Percentiles rank a stretch among this genome's conserved stretches.
Evolutionary conservation across 306 rosid species (phyloP).

Genomic region (Macrotyloma uniflorum): DNA sequence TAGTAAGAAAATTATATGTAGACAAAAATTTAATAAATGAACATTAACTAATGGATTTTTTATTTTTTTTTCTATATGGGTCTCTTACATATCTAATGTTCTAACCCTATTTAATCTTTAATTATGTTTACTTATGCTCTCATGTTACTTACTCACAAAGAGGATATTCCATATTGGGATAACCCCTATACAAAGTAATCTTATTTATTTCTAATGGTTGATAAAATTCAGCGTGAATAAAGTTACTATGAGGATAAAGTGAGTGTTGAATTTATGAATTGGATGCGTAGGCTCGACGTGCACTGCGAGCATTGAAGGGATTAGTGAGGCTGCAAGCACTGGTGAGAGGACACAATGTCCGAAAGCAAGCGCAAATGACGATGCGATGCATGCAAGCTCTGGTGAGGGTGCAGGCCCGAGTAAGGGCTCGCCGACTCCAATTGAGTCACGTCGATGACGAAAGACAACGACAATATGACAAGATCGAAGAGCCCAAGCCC

Average conservation of each 20-base stretch:
- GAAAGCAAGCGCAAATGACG: slow-evolving; percentile 97
- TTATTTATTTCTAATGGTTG: too few species aligned
- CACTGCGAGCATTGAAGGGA: slow-evolving; percentile 86
- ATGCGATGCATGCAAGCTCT: slow-evolving; percentile 98
- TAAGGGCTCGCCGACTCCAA: slow-evolving; percentile 74
- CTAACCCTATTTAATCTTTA: too few species aligned
- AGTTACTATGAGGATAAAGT: not conserved
- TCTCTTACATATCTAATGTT: too few species aligned
- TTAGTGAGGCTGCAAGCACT: slow-evolving; percentile 88
- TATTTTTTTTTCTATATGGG: too few species aligned
- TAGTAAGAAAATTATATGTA: too few species aligned
- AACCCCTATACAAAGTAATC: too few species aligned
- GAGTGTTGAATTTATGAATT: not conserved
- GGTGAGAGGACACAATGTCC: slow-evolving; percentile 89
- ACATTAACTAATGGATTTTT: too few species aligned
- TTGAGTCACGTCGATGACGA: slow-evolving; percentile 42
- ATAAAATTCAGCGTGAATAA: not conserved
- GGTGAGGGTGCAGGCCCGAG: slow-evolving; percentile 85
- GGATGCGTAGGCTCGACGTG: slow-evolving; percentile 79
- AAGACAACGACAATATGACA: slow-evolving; percentile 5
- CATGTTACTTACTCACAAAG: too few species aligned
- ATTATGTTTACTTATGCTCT: too few species aligned
- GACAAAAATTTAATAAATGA: too few species aligned
- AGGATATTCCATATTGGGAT: too few species aligned
- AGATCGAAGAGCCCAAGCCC: slow-evolving; percentile 38